Evolutionary conservation across 768 basidiomycete genomes (phyloP).

Genomic region (Leccinum subtestaceum): DNA sequence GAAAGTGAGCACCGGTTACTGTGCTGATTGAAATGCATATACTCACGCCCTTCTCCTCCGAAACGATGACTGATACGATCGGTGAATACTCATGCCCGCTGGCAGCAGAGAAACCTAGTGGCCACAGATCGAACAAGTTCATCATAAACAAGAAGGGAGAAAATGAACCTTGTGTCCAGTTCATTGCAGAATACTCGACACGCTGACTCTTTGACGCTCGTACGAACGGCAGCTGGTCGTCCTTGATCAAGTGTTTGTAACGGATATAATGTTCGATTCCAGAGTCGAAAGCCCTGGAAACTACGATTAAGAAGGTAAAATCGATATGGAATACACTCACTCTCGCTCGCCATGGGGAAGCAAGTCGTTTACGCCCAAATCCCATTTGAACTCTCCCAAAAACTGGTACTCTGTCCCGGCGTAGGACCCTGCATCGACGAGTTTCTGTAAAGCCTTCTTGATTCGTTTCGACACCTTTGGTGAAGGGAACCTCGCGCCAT

Average conservation of each 20-base stretch:
- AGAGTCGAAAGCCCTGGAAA: conserved; percentile 45
- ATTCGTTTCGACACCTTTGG: conserved; percentile 43
- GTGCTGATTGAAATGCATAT: neutral
- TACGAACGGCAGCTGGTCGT: conserved; percentile 50
- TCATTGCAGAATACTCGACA: conserved; percentile 65
- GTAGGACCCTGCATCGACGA: conserved; percentile 46
- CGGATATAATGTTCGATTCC: conserved; percentile 52
- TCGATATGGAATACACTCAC: conserved; percentile 37
- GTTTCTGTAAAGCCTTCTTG: conserved; percentile 46
- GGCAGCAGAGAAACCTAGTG: conserved; percentile 59
- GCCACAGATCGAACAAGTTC: neutral
- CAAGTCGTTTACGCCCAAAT: conserved; percentile 55
- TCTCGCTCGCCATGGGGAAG: conserved; percentile 64
- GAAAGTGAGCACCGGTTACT: neutral
- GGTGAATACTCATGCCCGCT: conserved; percentile 47
- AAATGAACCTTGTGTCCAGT: conserved; percentile 61
- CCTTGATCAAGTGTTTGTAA: conserved; percentile 48
- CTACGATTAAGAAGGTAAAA: neutral
- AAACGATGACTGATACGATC: conserved; percentile 51
- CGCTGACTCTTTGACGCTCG: conserved; percentile 51
- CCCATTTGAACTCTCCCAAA: conserved; percentile 53
- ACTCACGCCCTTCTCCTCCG: conserved; percentile 44
- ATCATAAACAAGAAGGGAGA: neutral
- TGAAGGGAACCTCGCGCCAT: conserved; percentile 79
- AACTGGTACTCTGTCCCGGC: conserved; percentile 52